These are phyloP conservation scores for Setaria italica DNA, from an alignment of 202 grass and related monocot genomes.

Conservation along the genomic window DNA sequence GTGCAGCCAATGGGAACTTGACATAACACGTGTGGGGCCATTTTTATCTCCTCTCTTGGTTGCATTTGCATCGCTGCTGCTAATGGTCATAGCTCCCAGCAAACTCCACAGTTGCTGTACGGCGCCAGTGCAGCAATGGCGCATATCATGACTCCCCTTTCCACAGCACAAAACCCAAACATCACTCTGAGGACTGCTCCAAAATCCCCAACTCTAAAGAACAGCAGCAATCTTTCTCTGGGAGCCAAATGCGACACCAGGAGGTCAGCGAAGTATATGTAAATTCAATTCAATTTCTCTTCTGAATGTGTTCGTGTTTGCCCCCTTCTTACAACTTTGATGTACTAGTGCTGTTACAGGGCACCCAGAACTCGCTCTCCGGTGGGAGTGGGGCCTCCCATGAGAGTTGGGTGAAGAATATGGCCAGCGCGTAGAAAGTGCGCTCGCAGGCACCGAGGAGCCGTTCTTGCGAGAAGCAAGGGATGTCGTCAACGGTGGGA, in stretches of 20 bases:
- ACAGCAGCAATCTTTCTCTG: neutral
- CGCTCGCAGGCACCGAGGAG: too few species aligned
- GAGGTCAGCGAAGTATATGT: conserved; percentile 39
- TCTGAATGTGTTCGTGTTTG: neutral
- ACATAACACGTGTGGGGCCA: conserved; percentile 42
- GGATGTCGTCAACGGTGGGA: too few species aligned
- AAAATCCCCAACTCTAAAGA: conserved; percentile 7
- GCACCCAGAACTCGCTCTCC: neutral
- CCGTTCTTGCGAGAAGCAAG: too few species aligned
- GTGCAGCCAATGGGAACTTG: conserved; percentile 56
- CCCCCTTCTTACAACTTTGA: neutral
- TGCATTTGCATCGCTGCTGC: neutral
- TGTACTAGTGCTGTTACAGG: conserved; percentile 31
- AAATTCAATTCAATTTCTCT: neutral
- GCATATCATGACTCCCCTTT: conserved; percentile 43
- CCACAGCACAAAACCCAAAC: conserved; percentile 12
- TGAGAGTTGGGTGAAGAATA: too few species aligned
- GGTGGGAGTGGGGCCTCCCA: too few species aligned
- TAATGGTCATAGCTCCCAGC: neutral
- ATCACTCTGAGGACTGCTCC: neutral
- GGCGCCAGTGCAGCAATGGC: conserved; percentile 46
- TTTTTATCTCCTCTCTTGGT: conserved; percentile 44
- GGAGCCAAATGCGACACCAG: conserved; percentile 34
- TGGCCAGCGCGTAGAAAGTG: too few species aligned
- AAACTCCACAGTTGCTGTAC: neutral